Conservation (phyloP, 495 filamentous ascomycete genomes). For the Cairneyella variabilis region DNA sequence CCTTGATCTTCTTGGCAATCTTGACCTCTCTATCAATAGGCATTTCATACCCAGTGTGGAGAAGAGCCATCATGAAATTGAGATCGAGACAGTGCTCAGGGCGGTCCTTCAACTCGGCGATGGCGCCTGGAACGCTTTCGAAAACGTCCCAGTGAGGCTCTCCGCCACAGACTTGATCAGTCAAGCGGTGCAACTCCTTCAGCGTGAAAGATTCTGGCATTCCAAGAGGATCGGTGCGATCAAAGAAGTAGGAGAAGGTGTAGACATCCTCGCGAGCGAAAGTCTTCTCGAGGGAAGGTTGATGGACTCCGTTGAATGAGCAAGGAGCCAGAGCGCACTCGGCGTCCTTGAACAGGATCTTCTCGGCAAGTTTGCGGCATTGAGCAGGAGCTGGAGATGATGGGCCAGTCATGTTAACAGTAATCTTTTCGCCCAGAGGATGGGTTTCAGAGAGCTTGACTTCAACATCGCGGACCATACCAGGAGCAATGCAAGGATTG, state of each 20-base stretch:
- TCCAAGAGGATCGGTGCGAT: conserved; percentile 84
- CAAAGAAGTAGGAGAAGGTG: conserved; percentile 96
- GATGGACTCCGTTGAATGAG: conserved; percentile 96
- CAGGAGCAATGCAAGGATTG: conserved; percentile 87
- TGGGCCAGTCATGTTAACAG: conserved; percentile 89
- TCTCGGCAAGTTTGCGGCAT: conserved; percentile 86
- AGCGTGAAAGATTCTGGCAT: conserved; percentile 96
- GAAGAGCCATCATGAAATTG: conserved; percentile 87
- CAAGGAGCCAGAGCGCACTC: conserved; percentile 81
- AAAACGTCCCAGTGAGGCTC: conserved; percentile 76
- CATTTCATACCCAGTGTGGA: conserved; percentile 98
- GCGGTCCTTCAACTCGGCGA: conserved; percentile 69
- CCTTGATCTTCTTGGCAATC: conserved; percentile 98
- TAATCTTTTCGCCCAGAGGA: conserved; percentile 48
- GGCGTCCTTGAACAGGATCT: conserved; percentile 82
- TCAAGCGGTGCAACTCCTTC: conserved; percentile 77
- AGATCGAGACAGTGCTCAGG: conserved; percentile 92
- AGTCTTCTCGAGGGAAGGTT: conserved; percentile 88
- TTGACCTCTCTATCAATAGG: conserved; percentile 90
- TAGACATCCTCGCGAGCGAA: conserved; percentile 90
- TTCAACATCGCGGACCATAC: conserved; percentile 64
- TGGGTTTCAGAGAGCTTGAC: conserved; percentile 62
- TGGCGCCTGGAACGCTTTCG: conserved; percentile 62
- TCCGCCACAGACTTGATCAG: conserved; percentile 79
- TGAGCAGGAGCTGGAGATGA: conserved; percentile 68